Evolutionary conservation across 179 eudicot genomes (phyloP), one percentile per base, ranked within the genome.

Genomic region (Heliamphora pulchella): DNA sequence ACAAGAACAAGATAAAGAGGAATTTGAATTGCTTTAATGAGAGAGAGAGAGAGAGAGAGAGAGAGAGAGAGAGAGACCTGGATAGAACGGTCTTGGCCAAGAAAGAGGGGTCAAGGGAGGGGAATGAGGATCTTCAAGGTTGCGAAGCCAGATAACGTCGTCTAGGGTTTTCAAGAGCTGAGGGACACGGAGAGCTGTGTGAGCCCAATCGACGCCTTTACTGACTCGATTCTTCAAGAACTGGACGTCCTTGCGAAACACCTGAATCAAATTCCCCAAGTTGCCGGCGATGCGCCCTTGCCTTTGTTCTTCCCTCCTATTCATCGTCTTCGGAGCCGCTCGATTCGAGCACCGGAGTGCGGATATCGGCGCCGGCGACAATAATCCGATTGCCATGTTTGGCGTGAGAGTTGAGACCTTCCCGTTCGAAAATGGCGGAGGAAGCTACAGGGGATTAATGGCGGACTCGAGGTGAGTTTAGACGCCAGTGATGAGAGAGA

Each of bases 11-110:
- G 18, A 55, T 7, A 54, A 13, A 54, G 58, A 54, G n/a, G n/a
- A n/a, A n/a, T n/a, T n/a, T n/a, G n/a, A n/a, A n/a, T n/a, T n/a
- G n/a, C n/a, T n/a, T n/a, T n/a, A n/a, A n/a, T n/a, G 58, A 54
- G 58, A 54, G 58, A 54, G 58, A 54, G 58, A 54, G 58, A 46
- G 3, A 50, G 18, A 70, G 54, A 65, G 47, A 50, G 44, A 61
- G 50, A 1, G 63, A 10, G 48, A 74, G 8, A 2, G 14, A 41
- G 22, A 74, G 11, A 54, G 5, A 89, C 98, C 97, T 87, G 95
- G 92, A 84, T 95, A 95, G 77, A 79, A 77, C 76, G 97, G 98
- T 64, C 86, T 87, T 76, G 97, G 98, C 91, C 88, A 87, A 58
- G 88, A 80, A 22, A 89, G 88, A 75, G 82, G 71, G 22, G 68